Evolutionary conservation across 176 grass and related monocot species (phyloP).

Genomic region (Pharus latifolius): DNA sequence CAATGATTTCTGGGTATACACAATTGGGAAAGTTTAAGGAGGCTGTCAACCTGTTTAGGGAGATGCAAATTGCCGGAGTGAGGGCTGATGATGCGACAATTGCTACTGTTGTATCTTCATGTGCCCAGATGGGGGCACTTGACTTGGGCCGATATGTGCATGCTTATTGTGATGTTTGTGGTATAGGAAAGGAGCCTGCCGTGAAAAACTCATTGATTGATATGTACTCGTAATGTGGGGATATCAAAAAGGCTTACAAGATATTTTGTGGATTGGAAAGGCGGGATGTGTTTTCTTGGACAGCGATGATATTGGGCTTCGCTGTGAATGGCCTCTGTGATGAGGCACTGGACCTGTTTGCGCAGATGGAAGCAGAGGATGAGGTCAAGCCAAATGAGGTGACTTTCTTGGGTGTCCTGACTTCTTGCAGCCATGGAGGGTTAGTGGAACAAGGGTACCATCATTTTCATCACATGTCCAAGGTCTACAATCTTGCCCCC

Average conservation of each 20-base stretch:
- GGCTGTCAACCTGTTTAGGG: slow-evolving; percentile 59
- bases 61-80: slow-evolving; percentile 61
- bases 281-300: slow-evolving; percentile 79
- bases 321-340: slow-evolving; percentile 63
- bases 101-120: slow-evolving; percentile 76
- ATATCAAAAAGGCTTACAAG: slow-evolving; percentile 58
- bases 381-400: slow-evolving; percentile 65
- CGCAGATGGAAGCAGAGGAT: slow-evolving; percentile 65
- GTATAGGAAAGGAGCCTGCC: slow-evolving; percentile 42
- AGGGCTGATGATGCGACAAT: slow-evolving; percentile 62
- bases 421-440: slow-evolving; percentile 85
- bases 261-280: slow-evolving; percentile 49
- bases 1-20: slow-evolving; percentile 71
- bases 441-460: slow-evolving; percentile 68
- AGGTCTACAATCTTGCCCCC: slow-evolving; percentile 46
- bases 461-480: slow-evolving; percentile 67
- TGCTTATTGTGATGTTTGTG: slow-evolving; percentile 63
- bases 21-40: slow-evolving; percentile 60
- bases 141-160: slow-evolving; percentile 63
- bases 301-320: slow-evolving; percentile 76
- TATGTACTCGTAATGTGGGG: slow-evolving; percentile 93
- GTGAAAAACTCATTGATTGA: slow-evolving; percentile 84
- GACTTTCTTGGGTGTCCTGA: slow-evolving; percentile 71
- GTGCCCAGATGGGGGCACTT: slow-evolving; percentile 69
- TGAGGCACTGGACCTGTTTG: slow-evolving; percentile 79